Conservation (phyloP, 2,329 filamentous ascomycete species). For the Talaromyces sp. region DNA sequence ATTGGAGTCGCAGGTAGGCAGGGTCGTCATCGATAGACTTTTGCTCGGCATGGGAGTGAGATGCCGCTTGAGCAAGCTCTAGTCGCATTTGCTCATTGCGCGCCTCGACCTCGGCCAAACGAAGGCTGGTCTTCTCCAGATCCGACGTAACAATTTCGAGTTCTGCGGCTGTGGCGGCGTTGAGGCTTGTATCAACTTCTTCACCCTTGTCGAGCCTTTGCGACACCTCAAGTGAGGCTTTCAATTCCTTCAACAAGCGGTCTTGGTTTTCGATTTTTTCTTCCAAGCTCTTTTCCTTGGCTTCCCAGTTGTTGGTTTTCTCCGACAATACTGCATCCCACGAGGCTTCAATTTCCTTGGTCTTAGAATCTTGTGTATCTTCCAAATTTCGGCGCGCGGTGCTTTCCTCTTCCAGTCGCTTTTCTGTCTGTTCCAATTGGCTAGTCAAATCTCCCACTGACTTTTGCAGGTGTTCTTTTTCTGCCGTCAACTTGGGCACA, state of each 20-base stretch:
- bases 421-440: conserved; percentile 79
- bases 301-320: conserved; percentile 93
- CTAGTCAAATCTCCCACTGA: conserved; percentile 69
- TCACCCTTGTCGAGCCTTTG: conserved; percentile 77
- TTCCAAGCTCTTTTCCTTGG: conserved; percentile 84
- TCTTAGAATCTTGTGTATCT: conserved; percentile 68
- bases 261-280: conserved; percentile 96
- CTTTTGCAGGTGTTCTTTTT: conserved; percentile 82
- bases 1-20: conserved; percentile 77
- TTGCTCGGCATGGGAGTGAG: conserved; percentile 59
- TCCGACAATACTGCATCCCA: conserved; percentile 89
- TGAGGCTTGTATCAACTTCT: conserved; percentile 56
- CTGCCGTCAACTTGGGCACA: conserved; percentile 78
- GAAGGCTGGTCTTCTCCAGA: conserved; percentile 78
- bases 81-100: conserved; percentile 90
- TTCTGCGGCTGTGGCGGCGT: conserved; percentile 77
- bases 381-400: conserved; percentile 70
- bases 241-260: conserved; percentile 84
- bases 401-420: conserved; percentile 73
- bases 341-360: conserved; percentile 84
- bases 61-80: conserved; percentile 84
- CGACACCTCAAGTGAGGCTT: conserved; percentile 94
- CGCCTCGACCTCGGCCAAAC: conserved; percentile 85
- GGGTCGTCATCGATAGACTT: conserved; percentile 81
- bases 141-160: conserved; percentile 91